These are phyloP conservation scores for Abelmoschus esculentus DNA, from an alignment of 345 rosid species.

Conservation along the genomic window DNA sequence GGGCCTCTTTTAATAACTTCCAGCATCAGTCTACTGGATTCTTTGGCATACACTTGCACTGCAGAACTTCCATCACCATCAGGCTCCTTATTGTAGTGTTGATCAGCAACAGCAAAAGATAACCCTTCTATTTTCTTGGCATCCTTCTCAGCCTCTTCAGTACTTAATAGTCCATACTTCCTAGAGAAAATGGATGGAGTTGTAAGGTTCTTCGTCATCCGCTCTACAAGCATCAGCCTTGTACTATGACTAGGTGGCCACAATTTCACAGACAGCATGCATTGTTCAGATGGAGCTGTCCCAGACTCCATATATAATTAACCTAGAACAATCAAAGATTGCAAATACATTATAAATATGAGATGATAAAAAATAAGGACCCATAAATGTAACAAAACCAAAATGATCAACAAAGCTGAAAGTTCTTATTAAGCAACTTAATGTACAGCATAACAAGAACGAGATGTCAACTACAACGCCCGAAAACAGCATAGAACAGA, in stretches of 20 bases:
- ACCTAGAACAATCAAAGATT: background rate
- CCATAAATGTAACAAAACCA: background rate
- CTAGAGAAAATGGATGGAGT: slow-evolving; percentile 5
- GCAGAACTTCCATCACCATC: slow-evolving; percentile 1
- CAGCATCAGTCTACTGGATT: slow-evolving; percentile 1
- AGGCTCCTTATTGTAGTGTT: background rate
- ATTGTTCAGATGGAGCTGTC: background rate
- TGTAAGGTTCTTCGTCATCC: slow-evolving; percentile 1
- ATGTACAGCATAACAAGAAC: background rate
- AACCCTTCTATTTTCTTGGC: background rate
- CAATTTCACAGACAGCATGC: background rate
- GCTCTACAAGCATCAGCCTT: slow-evolving; percentile 1
- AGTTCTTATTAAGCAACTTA: background rate
- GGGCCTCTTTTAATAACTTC: slow-evolving; percentile 4
- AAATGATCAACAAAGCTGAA: background rate
- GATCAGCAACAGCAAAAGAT: background rate
- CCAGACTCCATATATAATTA: background rate
- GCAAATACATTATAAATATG: background rate
- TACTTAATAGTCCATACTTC: background rate
- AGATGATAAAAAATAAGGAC: background rate
- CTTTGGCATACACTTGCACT: background rate
- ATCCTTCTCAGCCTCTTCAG: background rate
- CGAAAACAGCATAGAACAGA: background rate
- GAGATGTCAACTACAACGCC: background rate
- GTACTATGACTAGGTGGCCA: slow-evolving; percentile 1